Evolutionary conservation across 129 eudicot species (phyloP).

Genomic region (Centella asiatica): DNA sequence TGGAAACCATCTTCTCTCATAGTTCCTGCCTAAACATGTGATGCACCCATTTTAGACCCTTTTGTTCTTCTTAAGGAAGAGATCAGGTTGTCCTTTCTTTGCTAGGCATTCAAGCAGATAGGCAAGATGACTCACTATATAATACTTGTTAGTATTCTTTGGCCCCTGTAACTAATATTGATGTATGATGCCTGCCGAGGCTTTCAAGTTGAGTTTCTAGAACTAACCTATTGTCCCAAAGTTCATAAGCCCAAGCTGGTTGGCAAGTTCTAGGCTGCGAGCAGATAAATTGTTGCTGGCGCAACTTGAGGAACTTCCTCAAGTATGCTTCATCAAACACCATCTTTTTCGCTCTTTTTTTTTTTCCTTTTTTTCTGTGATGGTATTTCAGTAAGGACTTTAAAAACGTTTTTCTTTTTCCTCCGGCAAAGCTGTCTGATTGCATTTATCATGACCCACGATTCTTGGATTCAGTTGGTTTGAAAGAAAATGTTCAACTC

Average conservation of each 20-base stretch:
- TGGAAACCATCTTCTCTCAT: too few relatives aligned
- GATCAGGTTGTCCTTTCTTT: neutral
- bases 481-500: conserved; percentile 23
- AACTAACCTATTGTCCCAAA: neutral
- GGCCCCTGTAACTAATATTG: neutral
- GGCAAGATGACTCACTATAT: neutral
- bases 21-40: too few relatives aligned
- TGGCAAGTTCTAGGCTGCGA: neutral
- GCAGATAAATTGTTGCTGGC: neutral
- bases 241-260: neutral
- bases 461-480: conserved; percentile 28
- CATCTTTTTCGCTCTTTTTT: neutral
- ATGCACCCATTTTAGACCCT: too few relatives aligned
- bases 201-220: neutral
- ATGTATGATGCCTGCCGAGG: neutral
- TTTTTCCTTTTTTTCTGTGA: neutral
- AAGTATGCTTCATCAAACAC: neutral
- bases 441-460: conserved; percentile 1
- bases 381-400: neutral
- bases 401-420: neutral
- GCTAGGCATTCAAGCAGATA: neutral
- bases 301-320: neutral
- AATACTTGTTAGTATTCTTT: neutral
- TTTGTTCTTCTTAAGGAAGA: too few relatives aligned
- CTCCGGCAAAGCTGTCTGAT: neutral